These are phyloP conservation scores for Fusarium devonianum DNA, from an alignment of 2,329 filamentous ascomycete species.

Conservation along the genomic window DNA sequence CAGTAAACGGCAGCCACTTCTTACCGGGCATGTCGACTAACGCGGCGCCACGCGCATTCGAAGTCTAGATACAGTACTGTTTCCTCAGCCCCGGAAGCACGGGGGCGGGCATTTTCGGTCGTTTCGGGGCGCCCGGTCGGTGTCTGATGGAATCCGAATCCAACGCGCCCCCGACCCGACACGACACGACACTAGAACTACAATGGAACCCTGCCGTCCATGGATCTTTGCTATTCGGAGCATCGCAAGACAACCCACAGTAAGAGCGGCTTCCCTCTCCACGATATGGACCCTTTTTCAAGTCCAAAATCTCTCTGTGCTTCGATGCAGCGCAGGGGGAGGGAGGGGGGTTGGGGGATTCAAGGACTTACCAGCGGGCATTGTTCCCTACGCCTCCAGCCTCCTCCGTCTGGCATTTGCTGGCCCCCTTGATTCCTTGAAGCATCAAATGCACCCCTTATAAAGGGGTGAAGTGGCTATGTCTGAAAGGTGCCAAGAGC, in stretches of 20 bases:
- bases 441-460: conserved; percentile 30
- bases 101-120: conserved; percentile 27
- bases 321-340: no score
- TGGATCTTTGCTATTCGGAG: conserved; percentile 5
- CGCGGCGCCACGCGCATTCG: conserved; percentile 17
- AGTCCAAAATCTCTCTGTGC: no score
- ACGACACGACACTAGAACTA: conserved; percentile 17
- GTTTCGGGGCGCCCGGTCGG: conserved; percentile 23
- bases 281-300: neutral
- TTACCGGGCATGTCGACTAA: conserved; percentile 12
- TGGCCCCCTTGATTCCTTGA: conserved; percentile 38
- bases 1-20: conserved; percentile 17
- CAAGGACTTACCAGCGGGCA: conserved; percentile 7
- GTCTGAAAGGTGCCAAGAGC: conserved; percentile 32
- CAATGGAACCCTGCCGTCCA: conserved; percentile 22
- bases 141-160: conserved; percentile 23
- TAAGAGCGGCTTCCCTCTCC: neutral
- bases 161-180: conserved; percentile 1
- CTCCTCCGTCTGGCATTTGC: conserved; percentile 34
- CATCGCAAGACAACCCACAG: neutral
- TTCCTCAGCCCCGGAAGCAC: conserved; percentile 31
- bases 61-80: no score
- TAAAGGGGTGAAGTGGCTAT: conserved; percentile 32
- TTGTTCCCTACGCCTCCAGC: conserved; percentile 15
- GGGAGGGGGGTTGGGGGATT: no score